Percentiles rank a stretch among this genome's conserved stretches.
phyloP scores from a whole-genome alignment of 78 protist genomes.

The Dictyostelium brefeldianum region DNA sequence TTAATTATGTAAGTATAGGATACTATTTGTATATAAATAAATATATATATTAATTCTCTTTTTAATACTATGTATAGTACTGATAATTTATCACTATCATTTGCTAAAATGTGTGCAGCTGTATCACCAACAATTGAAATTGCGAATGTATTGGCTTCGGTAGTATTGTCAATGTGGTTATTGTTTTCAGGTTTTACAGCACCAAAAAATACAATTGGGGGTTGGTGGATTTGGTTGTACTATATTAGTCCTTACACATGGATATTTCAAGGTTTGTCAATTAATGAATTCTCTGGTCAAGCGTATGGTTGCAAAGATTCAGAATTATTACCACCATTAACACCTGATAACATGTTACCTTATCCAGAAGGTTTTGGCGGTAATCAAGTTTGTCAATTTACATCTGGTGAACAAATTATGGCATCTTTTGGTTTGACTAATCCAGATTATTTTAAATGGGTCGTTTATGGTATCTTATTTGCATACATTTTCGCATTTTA shows the following conservation, averaged over 20 bases:
- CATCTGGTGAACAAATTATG: slow-evolving; percentile 55
- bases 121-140: slow-evolving; percentile 58
- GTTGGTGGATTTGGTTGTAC: slow-evolving; percentile 84
- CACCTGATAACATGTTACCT: slow-evolving; percentile 26
- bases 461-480: slow-evolving; percentile 7
- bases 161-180: slow-evolving; percentile 33
- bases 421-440: slow-evolving; percentile 35
- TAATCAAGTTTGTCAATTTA: slow-evolving; percentile 40
- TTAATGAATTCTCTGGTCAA: slow-evolving; percentile 59
- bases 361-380: slow-evolving; percentile 44
- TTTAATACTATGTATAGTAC: neutral
- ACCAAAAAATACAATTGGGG: slow-evolving; percentile 54
- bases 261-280: slow-evolving; percentile 74
- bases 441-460: slow-evolving; percentile 50
- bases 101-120: slow-evolving; percentile 40
- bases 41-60: neutral
- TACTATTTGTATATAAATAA: no score
- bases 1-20: slow-evolving; percentile 36
- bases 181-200: slow-evolving; percentile 80
- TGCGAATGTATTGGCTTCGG: slow-evolving; percentile 49
- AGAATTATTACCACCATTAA: slow-evolving; percentile 56
- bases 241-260: slow-evolving; percentile 76
- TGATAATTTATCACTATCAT: slow-evolving; percentile 55
- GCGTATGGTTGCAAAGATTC: slow-evolving; percentile 1
- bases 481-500: slow-evolving; percentile 17